Evolutionary conservation across 768 basidiomycete genomes (phyloP), one percentile per base, ranked within the genome.

Genomic region (Megacollybia marginata): DNA sequence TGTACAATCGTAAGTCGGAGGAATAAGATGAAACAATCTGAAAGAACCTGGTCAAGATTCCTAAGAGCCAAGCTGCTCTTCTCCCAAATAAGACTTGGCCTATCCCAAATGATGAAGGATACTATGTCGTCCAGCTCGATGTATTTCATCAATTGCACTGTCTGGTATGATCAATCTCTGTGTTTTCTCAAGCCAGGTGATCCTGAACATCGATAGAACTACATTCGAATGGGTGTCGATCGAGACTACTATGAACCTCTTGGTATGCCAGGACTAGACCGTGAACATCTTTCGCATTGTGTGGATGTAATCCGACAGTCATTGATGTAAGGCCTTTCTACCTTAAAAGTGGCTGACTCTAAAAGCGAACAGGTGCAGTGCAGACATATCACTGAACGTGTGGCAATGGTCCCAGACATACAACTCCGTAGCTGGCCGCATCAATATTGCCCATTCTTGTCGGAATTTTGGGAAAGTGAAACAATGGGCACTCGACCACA

Each of bases 401-500:
- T 62, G 61, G 61, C 58, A 57, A 40, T 62, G 61, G 61, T 57
- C 56, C 1, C 54, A 56, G 16, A 49, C 46, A 44, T 54, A 51
- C 15, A 47, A 59, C 23, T 55, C 55, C 18, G 56, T 54, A 7
- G 56, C 55, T 35, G 56, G 56, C 43, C 47, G 59, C 16, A 42
- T 51, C 9, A 57, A 62, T 52, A 51, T 60, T n/a, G 48, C 60
- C 16, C 61, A 62, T 46, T 54, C 59, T 47, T 10, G 70, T 57
- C 47, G 38, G 33, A 33, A 52, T 20, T 52, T 49, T 31, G 36
- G 52, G 20, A 49, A 46, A 11, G 35, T 48, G 4, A 47, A 33
- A 40, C 31, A 36, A 8, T 52, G 51, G 51, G 51, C 51, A 23
- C 16, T 32, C 32, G 32, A 48, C 15, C 51, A 44, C 34, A 48